A percentile compares a stretch with the other conserved stretches of the same genome.
phyloP scores from a whole-genome alignment of 106 monocot genomes.

The Dendrobium huoshanense region DNA sequence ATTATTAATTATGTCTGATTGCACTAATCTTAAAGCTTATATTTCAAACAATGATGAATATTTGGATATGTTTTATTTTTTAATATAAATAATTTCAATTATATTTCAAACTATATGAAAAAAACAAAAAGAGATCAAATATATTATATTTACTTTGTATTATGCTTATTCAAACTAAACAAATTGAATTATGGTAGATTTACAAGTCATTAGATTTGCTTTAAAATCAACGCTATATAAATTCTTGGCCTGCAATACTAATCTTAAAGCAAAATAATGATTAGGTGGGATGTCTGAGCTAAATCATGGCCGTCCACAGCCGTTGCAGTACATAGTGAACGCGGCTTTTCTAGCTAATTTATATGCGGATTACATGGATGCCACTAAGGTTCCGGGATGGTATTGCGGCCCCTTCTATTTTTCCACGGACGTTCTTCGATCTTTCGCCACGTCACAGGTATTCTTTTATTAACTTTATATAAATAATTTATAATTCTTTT shows the following conservation, averaged over 20 bases:
- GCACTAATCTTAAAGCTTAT: no score
- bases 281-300: conserved; percentile 66
- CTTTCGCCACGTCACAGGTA: conserved; percentile 73
- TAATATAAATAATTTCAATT: no score
- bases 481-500: background rate
- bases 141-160: no score
- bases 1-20: no score
- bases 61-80: no score
- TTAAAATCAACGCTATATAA: background rate
- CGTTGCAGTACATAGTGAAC: conserved; percentile 53
- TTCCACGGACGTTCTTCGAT: conserved; percentile 33
- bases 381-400: conserved; percentile 50
- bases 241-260: no score
- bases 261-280: background rate
- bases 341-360: conserved; percentile 58
- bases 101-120: no score
- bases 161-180: no score
- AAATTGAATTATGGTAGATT: no score
- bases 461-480: background rate
- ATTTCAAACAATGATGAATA: no score
- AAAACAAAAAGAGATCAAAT: no score
- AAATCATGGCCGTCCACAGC: conserved; percentile 65
- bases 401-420: conserved; percentile 68
- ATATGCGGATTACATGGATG: conserved; percentile 74
- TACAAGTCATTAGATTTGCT: background rate